These are phyloP conservation scores for Clitopilus passeckerianus DNA, from an alignment of 768 basidiomycete species.

Conservation along the genomic window DNA sequence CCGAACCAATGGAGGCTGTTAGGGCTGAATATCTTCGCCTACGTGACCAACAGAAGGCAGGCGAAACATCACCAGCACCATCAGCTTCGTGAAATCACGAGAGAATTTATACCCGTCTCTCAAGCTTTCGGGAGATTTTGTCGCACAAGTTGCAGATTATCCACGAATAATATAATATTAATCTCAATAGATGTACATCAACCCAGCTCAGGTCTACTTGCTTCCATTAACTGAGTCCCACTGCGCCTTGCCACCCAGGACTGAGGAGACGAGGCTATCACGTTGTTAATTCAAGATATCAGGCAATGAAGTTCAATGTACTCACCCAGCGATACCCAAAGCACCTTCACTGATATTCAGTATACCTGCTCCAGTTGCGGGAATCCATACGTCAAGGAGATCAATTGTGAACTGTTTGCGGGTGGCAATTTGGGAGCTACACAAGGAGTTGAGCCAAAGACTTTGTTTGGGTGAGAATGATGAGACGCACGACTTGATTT, in stretches of 20 bases:
- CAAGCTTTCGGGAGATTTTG: background rate
- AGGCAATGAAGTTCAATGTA: constrained; percentile 4
- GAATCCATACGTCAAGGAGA: constrained; percentile 83
- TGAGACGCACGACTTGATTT: constrained; percentile 46
- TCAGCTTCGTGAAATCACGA: no score
- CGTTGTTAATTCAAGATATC: background rate
- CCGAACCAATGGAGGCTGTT: constrained; percentile 68
- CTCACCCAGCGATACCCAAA: constrained; percentile 80
- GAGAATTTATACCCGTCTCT: background rate
- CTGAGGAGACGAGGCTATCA: constrained; percentile 59
- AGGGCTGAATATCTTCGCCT: constrained; percentile 71
- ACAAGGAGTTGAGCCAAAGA: background rate
- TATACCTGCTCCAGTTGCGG: constrained; percentile 75
- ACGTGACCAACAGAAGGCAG: constrained; percentile 36
- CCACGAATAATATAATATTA: background rate
- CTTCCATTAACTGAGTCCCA: constrained; percentile 53
- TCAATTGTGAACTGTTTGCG: constrained; percentile 84
- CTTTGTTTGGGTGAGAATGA: background rate
- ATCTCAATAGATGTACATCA: constrained; percentile 1
- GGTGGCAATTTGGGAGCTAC: constrained; percentile 58
- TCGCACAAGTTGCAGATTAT: background rate
- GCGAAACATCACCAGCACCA: background rate
- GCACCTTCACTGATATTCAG: constrained; percentile 79
- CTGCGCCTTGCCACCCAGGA: constrained; percentile 64
- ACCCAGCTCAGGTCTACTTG: constrained; percentile 17